Percentiles rank a stretch among this genome's conserved stretches.
These are phyloP conservation scores for Graphilbum ipis-grandicollis DNA, from an alignment of 2,329 filamentous ascomycete genomes.

Conservation along the genomic window DNA sequence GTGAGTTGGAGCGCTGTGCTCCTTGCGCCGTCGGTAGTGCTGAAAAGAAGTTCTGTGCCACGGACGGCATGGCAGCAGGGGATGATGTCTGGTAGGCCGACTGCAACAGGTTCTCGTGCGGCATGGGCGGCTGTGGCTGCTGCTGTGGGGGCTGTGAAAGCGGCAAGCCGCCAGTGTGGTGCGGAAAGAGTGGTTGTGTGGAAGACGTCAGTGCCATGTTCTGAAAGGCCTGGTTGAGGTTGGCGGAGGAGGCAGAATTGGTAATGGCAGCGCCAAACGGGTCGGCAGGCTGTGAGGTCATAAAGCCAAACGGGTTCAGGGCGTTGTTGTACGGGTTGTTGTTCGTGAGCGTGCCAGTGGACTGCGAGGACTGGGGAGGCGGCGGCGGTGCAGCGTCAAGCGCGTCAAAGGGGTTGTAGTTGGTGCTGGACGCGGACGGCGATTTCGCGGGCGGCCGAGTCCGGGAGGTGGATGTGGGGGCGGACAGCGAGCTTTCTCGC, in stretches of 20 bases:
- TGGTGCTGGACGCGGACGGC: constrained; percentile 21
- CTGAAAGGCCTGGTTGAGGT: constrained; percentile 54
- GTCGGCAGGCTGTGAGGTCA: constrained; percentile 18
- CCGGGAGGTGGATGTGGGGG: constrained; percentile 15
- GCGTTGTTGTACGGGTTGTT: constrained; percentile 33
- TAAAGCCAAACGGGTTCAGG: constrained; percentile 54
- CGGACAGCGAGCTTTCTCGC: constrained; percentile 25
- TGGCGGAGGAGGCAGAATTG: constrained; percentile 3
- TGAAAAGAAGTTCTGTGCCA: constrained; percentile 6
- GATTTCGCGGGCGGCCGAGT: constrained; percentile 10
- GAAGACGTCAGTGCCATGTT: constrained; percentile 47
- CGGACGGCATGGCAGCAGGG: background rate
- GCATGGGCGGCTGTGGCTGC: constrained; percentile 1
- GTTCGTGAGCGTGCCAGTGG: constrained; percentile 42
- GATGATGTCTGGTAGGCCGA: background rate
- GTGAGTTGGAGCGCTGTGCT: constrained; percentile 4
- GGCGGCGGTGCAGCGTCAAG: constrained; percentile 39
- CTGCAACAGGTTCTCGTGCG: background rate
- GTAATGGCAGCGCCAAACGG: constrained; percentile 13
- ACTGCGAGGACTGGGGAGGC: constrained; percentile 45
- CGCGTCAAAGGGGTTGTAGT: constrained; percentile 48
- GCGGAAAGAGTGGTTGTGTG: constrained; percentile 46
- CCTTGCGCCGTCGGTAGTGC: background rate
- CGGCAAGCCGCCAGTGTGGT: constrained; percentile 46
- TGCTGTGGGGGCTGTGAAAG: constrained; percentile 16